These are phyloP conservation scores for Biscogniauxia sp. DNA, from an alignment of 2,329 filamentous ascomycete species.

Conservation along the genomic window DNA sequence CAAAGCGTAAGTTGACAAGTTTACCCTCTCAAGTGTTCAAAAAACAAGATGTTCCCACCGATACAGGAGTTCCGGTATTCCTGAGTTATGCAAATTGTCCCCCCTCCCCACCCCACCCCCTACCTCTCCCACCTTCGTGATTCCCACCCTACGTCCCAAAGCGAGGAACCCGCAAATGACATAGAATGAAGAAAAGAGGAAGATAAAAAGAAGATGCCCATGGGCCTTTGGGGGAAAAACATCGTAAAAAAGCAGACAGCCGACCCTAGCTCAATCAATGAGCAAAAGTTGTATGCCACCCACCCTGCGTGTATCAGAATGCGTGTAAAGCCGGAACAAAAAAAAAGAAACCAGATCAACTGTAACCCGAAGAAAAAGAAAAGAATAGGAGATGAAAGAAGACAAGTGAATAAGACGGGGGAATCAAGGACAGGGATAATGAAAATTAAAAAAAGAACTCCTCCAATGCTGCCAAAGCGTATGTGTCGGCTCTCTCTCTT, in stretches of 20 bases:
- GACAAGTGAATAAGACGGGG: conserved; percentile 10
- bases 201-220: not conserved
- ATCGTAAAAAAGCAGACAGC: conserved; percentile 11
- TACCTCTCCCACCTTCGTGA: not conserved
- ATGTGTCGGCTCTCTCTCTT: conserved; percentile 11
- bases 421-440: not conserved
- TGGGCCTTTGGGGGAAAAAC: not conserved
- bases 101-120: not conserved
- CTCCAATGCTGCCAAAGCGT: conserved; percentile 27
- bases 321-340: conserved; percentile 2
- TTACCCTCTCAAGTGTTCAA: not conserved
- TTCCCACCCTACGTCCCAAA: not conserved
- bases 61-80: not conserved
- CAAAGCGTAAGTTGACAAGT: not conserved
- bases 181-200: not conserved
- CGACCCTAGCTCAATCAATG: conserved; percentile 21
- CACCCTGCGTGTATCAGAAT: conserved; percentile 4
- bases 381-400: conserved; percentile 5
- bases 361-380: conserved; percentile 11
- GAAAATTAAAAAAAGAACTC: conserved; percentile 20
- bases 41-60: not conserved
- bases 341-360: conserved; percentile 1
- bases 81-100: not conserved
- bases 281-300: conserved; percentile 18
- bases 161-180: not conserved